Base-by-base conservation (phyloP, 176 grass and related monocot species). In the Elaeis guineensis region DNA sequence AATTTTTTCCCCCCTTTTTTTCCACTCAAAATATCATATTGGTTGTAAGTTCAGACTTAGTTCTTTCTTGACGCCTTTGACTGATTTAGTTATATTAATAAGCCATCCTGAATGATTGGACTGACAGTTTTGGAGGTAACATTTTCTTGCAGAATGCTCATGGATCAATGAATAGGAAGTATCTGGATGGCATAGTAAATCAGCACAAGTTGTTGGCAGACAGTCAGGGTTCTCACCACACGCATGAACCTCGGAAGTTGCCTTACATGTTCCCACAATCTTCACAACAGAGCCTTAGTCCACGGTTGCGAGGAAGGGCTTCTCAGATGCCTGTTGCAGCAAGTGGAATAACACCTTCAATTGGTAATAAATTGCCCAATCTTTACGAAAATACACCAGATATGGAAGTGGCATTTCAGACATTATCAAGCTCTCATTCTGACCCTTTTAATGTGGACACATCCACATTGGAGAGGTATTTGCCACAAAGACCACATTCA, bases 121-220 rank as follows among this genome's bases (percentile, higher is more conserved):
- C 35, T 44, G 2, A 44, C 35, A 44, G 35, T 44, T 44, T 44
- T 44, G 35, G 35, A 44, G 35, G 1, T 14, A 44, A 44, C 11
- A 12, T 39, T 72, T 51, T 70, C 32, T 57, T 79, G 57, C 79
- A 98, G 94, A 73, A 72, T 72, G 73, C 55, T 67, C 77, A 89
- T 56, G 59, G 59, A 44, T 48, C 52, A 50, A 70, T 54, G 64
- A 65, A 59, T 60, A 83, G 78, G 69, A 88, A 74, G 63, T 69
- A 85, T 72, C 61, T 57, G 59, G 69, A 57, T 54, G 79, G 73
- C 74, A 77, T 63, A 63, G 66, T 32, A 64, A 53, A 51, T 80
- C 88, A 76, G 19, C 78, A 68, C 57, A 79, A 79, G 23, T 22
- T 52, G 50, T 35, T 72, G 67, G 20, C 68, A 50, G 73, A 82